Base-by-base conservation (phyloP, 768 basidiomycete genomes). In the Lyophyllum decastes region DNA sequence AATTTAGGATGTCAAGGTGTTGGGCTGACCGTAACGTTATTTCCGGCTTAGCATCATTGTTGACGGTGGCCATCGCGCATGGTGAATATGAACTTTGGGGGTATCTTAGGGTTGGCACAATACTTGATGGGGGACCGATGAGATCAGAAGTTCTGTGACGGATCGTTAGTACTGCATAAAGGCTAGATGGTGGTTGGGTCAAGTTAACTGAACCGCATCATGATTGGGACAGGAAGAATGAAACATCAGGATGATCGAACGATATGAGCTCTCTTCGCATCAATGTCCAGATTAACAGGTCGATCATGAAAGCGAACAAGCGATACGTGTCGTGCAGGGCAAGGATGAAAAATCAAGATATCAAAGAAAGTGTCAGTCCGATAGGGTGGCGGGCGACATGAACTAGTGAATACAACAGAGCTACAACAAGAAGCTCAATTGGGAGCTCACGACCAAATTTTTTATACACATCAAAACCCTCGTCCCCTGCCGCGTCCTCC, bases 401-500 rank as follows among this genome's bases (percentile, higher is more conserved):
- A 34, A 34, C 27, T 45, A 46, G 43, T 54, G 53, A 46, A 54
- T 54, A 54, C 53, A 54, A 54, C 53, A 54, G 21, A 33, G 44
- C 53, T 54, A 45, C 44, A 45, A 54, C 30, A 46, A 33, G 7
- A 45, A 27, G 30, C 44, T 43, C 40, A 47, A 54, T 54, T 30
- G 30, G 30, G 40, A 54, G 52, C 53, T 46, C 44, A 46, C 53
- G 19, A 46, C 14, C 44, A 40, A n/a, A 43, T 45, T 45, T 27
- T 49, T 49, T 27, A 24, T 10, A 5, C 6, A 3, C 27, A 35
- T 58, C 54, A 69, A 60, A 69, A 70, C 16, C 63, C 67, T 61
- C 65, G 66, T 44, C 75, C 76, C 63, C 76, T 68, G 60, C 69
- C 67, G 48, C 68, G 65, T 21, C 76, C 76, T 50, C 82, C 83